Evolutionary conservation across 352 stramenopile species (phyloP), one percentile per base, ranked within the genome.

Genomic region (Globisporangium spinosum): DNA sequence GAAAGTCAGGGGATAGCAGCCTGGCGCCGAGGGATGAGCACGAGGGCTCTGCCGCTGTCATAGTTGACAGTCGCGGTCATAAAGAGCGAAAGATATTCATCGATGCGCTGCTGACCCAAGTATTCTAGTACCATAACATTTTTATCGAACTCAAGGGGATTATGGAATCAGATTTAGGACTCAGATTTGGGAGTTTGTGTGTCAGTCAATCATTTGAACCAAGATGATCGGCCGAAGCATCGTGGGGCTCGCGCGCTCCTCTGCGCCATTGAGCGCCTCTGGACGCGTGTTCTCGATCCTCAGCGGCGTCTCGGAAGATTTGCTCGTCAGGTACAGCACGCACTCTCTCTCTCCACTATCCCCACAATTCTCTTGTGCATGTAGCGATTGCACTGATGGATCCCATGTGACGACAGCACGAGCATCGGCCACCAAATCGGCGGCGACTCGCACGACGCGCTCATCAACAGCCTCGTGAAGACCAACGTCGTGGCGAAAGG

Each of bases 401-500:
- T 6, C 17, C 22, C 27, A 2, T 7, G 5, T 27, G 27, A n/a
- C n/a, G 1, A 15, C 45, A 91, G 82, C 65, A 92, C 86, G 22
- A 93, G 82, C 65, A 94, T 95, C 59, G 87, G 87, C 0, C 84
- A 95, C 65, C 80, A 93, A 58, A 90, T 95, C 62, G 87, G 85
- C 12, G 87, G 87, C 9, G 68, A 83, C 34, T 89, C 84, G 22
- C 88, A 95, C 57, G 58, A 63, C 22, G 72, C 73, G 47, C 73
- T 95, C n/a, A 71, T 95, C 58, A 76, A 93, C 62, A 94, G 85
- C 69, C 78, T 95, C 38, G 80, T 95, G 59, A 79, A 77, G 47
- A 88, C 82, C 2, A 90, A 91, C 69, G 79, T 95, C 38, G 73
- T 95, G 32, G 25, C 63, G 2, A 65, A 65, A 2, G 77, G 74